Base-by-base conservation (phyloP, 129 eudicot species). In the Escallonia rubra region DNA sequence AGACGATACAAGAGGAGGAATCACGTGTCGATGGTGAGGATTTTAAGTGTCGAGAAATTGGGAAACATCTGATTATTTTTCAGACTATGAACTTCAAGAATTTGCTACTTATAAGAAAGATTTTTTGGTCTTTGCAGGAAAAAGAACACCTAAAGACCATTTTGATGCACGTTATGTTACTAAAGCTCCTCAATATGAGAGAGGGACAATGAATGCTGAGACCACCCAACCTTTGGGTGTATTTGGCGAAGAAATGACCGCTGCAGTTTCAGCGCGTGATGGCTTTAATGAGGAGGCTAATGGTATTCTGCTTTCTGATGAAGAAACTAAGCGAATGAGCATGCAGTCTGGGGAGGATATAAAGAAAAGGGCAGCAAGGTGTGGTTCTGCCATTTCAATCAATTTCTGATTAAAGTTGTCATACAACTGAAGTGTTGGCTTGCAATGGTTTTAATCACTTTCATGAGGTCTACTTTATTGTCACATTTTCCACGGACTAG, bases 331-430 rank as follows among this genome's bases (percentile, higher is more conserved):
- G 71, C 66, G 39, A 11, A 67, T 12, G 72, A 41, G 48, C 62
- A 57, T 59, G 59, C 74, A 75, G 69, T 70, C 75, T 79, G 75
- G 38, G 67, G 75, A 69, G 57, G 76, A 75, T 69, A 41, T 67
- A 70, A 75, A 71, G 40, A 80, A 56, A 69, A 78, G 14, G 64
- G 76, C 76, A 44, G 43, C 81, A 67, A 84, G 90, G 95, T 89
- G 70, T 57, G 70, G 58, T 55, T 66, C 73, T 61, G n/a, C 38
- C 57, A 43, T 61, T 56, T 65, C 62, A 41, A 50, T 61, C n/a
- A 15, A 11, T 34, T 40, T 63, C 23, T 44, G 61, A 45, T 16
- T 50, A 12, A 56, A 58, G 13, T n/a, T 52, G n/a, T 60, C 57
- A 46, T 58, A 67, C 62, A 41, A 55, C 60, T 45, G 42, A 57